Evolutionary conservation across 768 basidiomycete genomes (phyloP).

Genomic region (Tylopilus balloui): DNA sequence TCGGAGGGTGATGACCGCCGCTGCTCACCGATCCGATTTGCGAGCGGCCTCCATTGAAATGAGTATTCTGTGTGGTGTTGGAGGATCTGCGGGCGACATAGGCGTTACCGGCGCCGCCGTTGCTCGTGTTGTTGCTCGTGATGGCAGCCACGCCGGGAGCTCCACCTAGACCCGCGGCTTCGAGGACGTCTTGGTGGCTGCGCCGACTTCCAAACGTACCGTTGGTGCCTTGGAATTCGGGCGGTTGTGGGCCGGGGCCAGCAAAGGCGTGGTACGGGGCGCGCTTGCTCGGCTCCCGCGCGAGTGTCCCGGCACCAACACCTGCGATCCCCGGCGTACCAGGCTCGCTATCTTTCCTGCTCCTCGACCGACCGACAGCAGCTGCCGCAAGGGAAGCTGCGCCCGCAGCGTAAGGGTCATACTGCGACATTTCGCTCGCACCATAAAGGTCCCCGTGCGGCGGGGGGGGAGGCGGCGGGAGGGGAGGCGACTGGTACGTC

Average conservation of each 20-base stretch:
- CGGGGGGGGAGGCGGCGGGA: slow-evolving; percentile 37
- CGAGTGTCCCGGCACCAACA: slow-evolving; percentile 32
- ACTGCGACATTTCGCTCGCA: slow-evolving; percentile 46
- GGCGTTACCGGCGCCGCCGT: background rate
- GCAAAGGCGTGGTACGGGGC: slow-evolving; percentile 40
- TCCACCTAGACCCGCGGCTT: slow-evolving; percentile 26
- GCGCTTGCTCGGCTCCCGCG: slow-evolving; percentile 26
- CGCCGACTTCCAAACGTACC: slow-evolving; percentile 20
- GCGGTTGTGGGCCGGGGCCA: slow-evolving; percentile 25
- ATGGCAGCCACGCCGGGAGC: background rate
- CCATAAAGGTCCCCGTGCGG: slow-evolving; percentile 42
- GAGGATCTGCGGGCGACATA: slow-evolving; percentile 24
- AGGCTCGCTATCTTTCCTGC: slow-evolving; percentile 29
- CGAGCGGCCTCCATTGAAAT: slow-evolving; percentile 18
- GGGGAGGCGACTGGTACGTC: slow-evolving; percentile 48
- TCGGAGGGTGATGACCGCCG: slow-evolving; percentile 10
- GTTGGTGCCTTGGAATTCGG: slow-evolving; percentile 12
- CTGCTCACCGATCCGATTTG: slow-evolving; percentile 19
- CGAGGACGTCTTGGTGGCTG: slow-evolving; percentile 25
- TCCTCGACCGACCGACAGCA: slow-evolving; percentile 20
- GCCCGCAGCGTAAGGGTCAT: slow-evolving; percentile 33
- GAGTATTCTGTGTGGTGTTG: slow-evolving; percentile 25
- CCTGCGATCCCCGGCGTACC: slow-evolving; percentile 40
- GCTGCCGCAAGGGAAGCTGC: slow-evolving; percentile 20
- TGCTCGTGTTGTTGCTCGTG: background rate